These are phyloP conservation scores for Irpex sp. DNA, from an alignment of 1,284 basidiomycete species.

Conservation along the genomic window DNA sequence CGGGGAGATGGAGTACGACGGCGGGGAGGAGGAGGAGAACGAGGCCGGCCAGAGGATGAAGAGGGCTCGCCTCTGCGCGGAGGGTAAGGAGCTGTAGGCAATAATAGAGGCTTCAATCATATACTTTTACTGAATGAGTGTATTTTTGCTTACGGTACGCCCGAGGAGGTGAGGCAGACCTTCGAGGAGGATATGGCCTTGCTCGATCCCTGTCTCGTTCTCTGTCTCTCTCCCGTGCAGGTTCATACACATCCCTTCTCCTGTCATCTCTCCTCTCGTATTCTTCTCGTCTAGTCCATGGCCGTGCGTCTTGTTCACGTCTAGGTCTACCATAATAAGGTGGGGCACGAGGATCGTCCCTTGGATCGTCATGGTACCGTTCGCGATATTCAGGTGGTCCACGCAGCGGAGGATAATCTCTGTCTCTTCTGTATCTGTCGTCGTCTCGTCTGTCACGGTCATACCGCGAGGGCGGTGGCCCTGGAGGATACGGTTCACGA, in stretches of 20 bases:
- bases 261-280: slow-evolving; percentile 13
- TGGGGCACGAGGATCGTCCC: slow-evolving; percentile 3
- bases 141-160: slow-evolving; percentile 21
- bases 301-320: slow-evolving; percentile 1
- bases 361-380: slow-evolving; percentile 5
- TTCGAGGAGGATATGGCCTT: slow-evolving; percentile 18
- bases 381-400: not conserved
- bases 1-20: slow-evolving; percentile 20
- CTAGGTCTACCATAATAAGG: slow-evolving; percentile 1
- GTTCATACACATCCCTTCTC: not conserved
- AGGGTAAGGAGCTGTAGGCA: not conserved
- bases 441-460: slow-evolving; percentile 20
- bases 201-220: not conserved
- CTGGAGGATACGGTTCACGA: slow-evolving; percentile 5
- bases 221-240: slow-evolving; percentile 5
- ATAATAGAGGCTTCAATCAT: not conserved
- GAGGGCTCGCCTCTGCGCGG: not conserved
- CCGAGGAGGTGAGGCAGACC: slow-evolving; percentile 27
- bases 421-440: slow-evolving; percentile 21
- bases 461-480: slow-evolving; percentile 15
- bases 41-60: slow-evolving; percentile 6
- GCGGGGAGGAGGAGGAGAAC: slow-evolving; percentile 19
- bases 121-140: not conserved
- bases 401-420: slow-evolving; percentile 19
- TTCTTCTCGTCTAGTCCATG: slow-evolving; percentile 7